These are phyloP conservation scores for Rugonectria rugulosa DNA, from an alignment of 2,329 filamentous ascomycete genomes.

Conservation along the genomic window DNA sequence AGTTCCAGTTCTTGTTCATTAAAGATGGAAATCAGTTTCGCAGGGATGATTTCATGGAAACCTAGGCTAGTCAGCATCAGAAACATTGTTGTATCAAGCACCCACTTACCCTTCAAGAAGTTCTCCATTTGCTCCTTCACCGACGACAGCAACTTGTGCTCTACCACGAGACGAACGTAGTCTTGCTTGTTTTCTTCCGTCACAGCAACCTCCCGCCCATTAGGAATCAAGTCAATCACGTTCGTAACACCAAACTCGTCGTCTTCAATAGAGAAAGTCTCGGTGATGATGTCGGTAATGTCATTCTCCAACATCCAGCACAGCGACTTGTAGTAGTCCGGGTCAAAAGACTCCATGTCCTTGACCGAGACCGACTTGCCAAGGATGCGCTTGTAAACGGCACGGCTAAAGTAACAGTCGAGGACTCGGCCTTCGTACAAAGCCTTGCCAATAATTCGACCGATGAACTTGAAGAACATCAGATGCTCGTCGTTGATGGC, in stretches of 20 bases:
- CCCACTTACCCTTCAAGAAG: constrained; percentile 78
- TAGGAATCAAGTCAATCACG: constrained; percentile 84
- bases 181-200: constrained; percentile 99
- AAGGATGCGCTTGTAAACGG: constrained; percentile 97
- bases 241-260: constrained; percentile 92
- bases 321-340: constrained; percentile 98
- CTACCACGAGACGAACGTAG: constrained; percentile 92
- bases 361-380: constrained; percentile 96
- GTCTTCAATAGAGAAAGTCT: constrained; percentile 93
- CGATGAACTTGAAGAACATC: constrained; percentile 99
- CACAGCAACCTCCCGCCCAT: constrained; percentile 90
- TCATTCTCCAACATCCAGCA: constrained; percentile 99
- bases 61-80: constrained; percentile 54
- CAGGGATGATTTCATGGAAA: constrained; percentile 98
- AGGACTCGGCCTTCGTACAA: constrained; percentile 95
- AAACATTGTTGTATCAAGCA: not conserved
- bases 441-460: constrained; percentile 96
- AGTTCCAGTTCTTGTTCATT: constrained; percentile 98
- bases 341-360: constrained; percentile 98
- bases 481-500: constrained; percentile 94
- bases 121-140: constrained; percentile 94
- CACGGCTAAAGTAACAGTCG: constrained; percentile 98
- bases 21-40: constrained; percentile 94
- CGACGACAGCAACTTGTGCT: constrained; percentile 90
- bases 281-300: constrained; percentile 96